Evolutionary conservation across 2,329 filamentous ascomycete species (phyloP).

Genomic region (Colletotrichum scovillei): DNA sequence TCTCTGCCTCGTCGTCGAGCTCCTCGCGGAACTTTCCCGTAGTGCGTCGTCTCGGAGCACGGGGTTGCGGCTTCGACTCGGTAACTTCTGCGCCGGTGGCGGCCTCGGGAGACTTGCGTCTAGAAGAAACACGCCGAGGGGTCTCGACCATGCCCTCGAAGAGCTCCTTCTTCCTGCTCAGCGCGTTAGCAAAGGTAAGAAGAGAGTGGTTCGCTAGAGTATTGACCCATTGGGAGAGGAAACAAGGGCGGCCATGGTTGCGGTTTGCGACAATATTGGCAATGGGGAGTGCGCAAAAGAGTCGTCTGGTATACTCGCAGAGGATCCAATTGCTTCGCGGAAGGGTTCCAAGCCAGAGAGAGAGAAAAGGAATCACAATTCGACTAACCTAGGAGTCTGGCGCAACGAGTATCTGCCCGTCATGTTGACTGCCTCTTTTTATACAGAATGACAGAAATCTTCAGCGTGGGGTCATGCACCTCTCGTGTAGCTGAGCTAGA

Average conservation of each 20-base stretch:
- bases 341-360: background rate
- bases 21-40: constrained; percentile 62
- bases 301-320: background rate
- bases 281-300: background rate
- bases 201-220: background rate
- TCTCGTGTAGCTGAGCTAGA: constrained; percentile 34
- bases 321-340: constrained; percentile 18
- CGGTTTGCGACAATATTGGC: background rate
- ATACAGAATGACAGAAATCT: constrained; percentile 11
- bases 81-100: constrained; percentile 27
- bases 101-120: constrained; percentile 59
- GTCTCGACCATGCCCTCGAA: constrained; percentile 72
- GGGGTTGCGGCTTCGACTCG: constrained; percentile 38
- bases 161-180: constrained; percentile 67
- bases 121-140: constrained; percentile 57
- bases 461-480: constrained; percentile 33
- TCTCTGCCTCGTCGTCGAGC: constrained; percentile 53
- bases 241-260: background rate
- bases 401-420: constrained; percentile 51
- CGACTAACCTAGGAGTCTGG: constrained; percentile 50
- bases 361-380: background rate
- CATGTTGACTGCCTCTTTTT: constrained; percentile 42
- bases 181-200: constrained; percentile 6
- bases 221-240: constrained; percentile 2
- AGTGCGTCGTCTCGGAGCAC: constrained; percentile 56